Evolutionary conservation across 495 filamentous ascomycete species (phyloP).

Genomic region (Penicillium cosmopolitanum): DNA sequence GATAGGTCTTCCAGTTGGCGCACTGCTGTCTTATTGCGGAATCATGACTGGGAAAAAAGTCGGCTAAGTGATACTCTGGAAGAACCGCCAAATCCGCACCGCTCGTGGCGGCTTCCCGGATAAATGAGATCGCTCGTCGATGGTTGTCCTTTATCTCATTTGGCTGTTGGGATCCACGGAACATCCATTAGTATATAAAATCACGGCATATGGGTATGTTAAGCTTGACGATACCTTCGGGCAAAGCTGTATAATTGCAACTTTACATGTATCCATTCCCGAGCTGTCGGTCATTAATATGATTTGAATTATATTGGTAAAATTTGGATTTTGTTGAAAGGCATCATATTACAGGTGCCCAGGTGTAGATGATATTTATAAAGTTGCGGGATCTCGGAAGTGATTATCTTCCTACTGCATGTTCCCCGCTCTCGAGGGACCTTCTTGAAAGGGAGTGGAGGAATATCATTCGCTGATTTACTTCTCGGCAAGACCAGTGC

Average conservation of each 20-base stretch:
- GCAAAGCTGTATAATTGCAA: constrained; percentile 15
- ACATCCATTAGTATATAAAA: background rate
- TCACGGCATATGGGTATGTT: background rate
- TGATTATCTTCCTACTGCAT: constrained; percentile 4
- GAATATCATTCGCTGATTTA: background rate
- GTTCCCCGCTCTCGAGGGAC: background rate
- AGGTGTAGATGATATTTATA: too few species aligned
- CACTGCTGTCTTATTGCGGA: constrained; percentile 11
- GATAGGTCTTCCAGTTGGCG: constrained; percentile 17
- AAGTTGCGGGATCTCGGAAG: constrained; percentile 8
- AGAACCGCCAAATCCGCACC: constrained; percentile 17
- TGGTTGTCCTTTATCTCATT: constrained; percentile 16
- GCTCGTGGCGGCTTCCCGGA: constrained; percentile 17
- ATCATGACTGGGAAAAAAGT: constrained; percentile 16
- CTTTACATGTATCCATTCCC: background rate
- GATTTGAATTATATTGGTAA: background rate
- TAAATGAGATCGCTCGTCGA: constrained; percentile 19
- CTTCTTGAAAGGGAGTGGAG: background rate
- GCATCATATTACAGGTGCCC: background rate
- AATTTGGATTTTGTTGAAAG: background rate
- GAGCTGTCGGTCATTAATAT: background rate
- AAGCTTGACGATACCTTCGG: constrained; percentile 4
- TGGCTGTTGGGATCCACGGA: background rate
- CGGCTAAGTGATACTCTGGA: constrained; percentile 18
- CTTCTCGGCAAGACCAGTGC: background rate